A percentile compares a stretch with the other conserved stretches of the same genome.
Evolutionary conservation across 1,284 basidiomycete species (phyloP).

Genomic region (Laetiporus sulphureus): DNA sequence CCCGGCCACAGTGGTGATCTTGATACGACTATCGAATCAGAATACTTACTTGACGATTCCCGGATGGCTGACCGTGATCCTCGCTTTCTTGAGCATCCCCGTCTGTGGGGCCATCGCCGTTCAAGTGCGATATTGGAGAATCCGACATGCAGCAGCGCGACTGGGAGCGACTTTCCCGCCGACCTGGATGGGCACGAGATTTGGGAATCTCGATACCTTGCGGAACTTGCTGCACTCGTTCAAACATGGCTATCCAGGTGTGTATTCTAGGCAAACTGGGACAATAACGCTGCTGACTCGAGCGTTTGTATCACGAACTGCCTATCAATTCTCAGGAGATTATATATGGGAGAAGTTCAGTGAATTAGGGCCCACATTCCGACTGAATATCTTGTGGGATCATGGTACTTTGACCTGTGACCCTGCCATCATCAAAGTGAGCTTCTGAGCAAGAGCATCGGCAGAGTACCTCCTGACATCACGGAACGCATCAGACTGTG

Average conservation of each 20-base stretch:
- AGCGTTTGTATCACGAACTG: too few relatives aligned
- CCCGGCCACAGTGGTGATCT: too few relatives aligned
- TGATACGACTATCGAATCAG: too few relatives aligned
- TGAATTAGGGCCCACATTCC: not conserved
- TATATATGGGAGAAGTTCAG: not conserved
- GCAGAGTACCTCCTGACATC: not conserved
- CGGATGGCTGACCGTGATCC: constrained; percentile 6
- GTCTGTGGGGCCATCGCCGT: not conserved
- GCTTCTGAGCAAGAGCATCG: not conserved
- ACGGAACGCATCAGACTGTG: constrained; percentile 4
- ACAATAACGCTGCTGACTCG: not conserved
- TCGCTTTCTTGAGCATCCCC: not conserved
- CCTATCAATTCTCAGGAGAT: not conserved
- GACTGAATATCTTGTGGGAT: constrained; percentile 1
- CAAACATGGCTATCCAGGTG: constrained; percentile 13
- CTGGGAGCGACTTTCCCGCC: constrained; percentile 11
- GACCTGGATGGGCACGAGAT: constrained; percentile 6
- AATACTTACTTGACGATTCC: too few relatives aligned
- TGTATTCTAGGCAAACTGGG: too few relatives aligned
- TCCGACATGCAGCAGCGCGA: constrained; percentile 8
- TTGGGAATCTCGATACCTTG: constrained; percentile 11
- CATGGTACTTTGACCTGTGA: not conserved
- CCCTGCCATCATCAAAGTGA: constrained; percentile 1
- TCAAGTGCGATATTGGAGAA: constrained; percentile 2
- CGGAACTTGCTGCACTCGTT: constrained; percentile 2